Conservation (phyloP, 768 basidiomycete species). For the Psilocybe sp. region DNA sequence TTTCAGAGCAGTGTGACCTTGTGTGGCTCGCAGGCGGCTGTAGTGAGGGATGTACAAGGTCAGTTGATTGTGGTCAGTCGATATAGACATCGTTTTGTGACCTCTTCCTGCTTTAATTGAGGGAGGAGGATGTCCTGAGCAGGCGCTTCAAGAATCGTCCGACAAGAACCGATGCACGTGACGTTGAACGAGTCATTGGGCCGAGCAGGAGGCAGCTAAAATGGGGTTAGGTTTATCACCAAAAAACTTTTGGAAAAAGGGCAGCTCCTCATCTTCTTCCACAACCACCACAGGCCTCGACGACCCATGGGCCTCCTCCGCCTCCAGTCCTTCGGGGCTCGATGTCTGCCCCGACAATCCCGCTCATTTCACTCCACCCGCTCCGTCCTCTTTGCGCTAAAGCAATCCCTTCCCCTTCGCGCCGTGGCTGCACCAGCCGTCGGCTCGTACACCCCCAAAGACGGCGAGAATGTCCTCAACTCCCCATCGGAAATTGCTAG, state of each 20-base stretch:
- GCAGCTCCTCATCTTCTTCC: slow-evolving; percentile 5
- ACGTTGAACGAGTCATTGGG: slow-evolving; percentile 8
- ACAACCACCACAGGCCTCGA: slow-evolving; percentile 11
- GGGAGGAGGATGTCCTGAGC: background rate
- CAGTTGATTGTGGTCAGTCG: no score
- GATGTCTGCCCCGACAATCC: slow-evolving; percentile 29
- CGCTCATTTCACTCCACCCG: slow-evolving; percentile 54
- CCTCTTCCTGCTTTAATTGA: no score
- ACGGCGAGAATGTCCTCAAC: slow-evolving; percentile 78
- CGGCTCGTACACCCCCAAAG: slow-evolving; percentile 62
- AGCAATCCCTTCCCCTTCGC: slow-evolving; percentile 50
- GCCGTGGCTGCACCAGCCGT: slow-evolving; percentile 78
- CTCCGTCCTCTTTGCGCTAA: slow-evolving; percentile 31
- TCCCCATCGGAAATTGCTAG: slow-evolving; percentile 95
- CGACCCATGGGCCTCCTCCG: slow-evolving; percentile 37
- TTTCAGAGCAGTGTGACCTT: no score
- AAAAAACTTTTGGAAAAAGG: slow-evolving; percentile 5
- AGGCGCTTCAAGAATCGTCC: slow-evolving; percentile 7
- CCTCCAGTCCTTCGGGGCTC: slow-evolving; percentile 37
- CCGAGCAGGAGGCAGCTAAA: slow-evolving; percentile 2
- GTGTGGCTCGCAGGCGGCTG: no score
- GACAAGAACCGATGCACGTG: slow-evolving; percentile 8
- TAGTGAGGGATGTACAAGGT: no score
- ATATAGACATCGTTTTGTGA: no score
- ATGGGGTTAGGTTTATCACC: slow-evolving; percentile 10